A percentile compares a stretch with the other conserved stretches of the same genome.
These are phyloP conservation scores for Lactarius tabidus DNA, from an alignment of 768 basidiomycete genomes.

Conservation along the genomic window DNA sequence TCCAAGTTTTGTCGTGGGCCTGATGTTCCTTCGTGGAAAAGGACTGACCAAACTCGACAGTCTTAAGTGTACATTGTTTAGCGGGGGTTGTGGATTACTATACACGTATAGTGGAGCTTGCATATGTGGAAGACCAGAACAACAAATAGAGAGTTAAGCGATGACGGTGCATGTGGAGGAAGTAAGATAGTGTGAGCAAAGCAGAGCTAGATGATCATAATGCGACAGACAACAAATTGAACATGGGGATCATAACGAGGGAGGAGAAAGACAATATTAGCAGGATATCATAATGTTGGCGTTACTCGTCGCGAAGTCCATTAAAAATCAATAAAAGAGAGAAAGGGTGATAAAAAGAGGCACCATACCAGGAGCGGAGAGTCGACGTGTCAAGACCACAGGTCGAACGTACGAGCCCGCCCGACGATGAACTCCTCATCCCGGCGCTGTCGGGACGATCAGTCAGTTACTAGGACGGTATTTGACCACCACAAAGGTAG, in stretches of 20 bases:
- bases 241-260: not conserved
- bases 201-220: not conserved
- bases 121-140: not conserved
- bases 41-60: no score
- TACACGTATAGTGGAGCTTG: not conserved
- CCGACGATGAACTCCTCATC: constrained; percentile 2
- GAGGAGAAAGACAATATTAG: not conserved
- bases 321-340: not conserved
- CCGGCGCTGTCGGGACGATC: not conserved
- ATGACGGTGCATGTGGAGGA: not conserved
- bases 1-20: not conserved
- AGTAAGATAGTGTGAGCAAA: not conserved
- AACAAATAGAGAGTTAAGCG: not conserved
- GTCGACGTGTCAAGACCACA: not conserved
- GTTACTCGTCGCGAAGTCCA: not conserved
- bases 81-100: not conserved
- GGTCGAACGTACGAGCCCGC: not conserved
- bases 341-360: not conserved
- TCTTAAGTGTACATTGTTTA: not conserved
- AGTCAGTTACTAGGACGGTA: not conserved
- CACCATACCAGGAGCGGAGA: not conserved
- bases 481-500: not conserved
- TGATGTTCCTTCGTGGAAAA: no score
- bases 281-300: not conserved
- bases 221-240: not conserved